Percentiles rank a stretch among this genome's conserved stretches.
Conservation (phyloP, 768 basidiomycete species). For the Mycena polygramma region DNA sequence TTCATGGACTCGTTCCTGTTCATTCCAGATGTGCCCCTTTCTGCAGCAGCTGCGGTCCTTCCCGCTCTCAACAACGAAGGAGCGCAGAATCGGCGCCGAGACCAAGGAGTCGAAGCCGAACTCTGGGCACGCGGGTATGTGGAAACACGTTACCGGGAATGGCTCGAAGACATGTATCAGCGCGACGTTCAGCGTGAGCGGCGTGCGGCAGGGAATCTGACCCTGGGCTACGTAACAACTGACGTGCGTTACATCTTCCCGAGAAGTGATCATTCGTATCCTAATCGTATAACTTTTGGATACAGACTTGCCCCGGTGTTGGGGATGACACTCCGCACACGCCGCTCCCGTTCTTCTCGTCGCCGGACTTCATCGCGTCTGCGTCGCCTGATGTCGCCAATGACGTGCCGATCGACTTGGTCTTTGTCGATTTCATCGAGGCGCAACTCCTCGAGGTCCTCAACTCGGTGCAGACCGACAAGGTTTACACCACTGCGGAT, state of each 20-base stretch:
- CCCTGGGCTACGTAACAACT: constrained; percentile 80
- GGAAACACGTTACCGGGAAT: constrained; percentile 61
- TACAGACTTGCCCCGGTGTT: constrained; percentile 71
- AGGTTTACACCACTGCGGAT: constrained; percentile 65
- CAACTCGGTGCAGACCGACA: constrained; percentile 66
- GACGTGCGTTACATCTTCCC: constrained; percentile 46
- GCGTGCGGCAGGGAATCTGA: constrained; percentile 65
- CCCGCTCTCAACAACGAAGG: constrained; percentile 64
- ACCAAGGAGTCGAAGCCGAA: constrained; percentile 50
- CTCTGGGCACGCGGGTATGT: constrained; percentile 65
- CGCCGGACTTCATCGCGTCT: constrained; percentile 73
- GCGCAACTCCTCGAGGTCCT: constrained; percentile 63
- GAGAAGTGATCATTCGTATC: too few relatives aligned
- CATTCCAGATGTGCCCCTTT: constrained; percentile 66
- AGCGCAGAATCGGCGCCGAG: constrained; percentile 51
- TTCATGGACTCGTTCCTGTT: constrained; percentile 76
- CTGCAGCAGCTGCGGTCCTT: constrained; percentile 67
- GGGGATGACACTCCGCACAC: constrained; percentile 82
- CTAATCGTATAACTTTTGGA: too few relatives aligned
- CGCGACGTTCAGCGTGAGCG: constrained; percentile 45
- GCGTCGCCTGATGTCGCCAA: constrained; percentile 62
- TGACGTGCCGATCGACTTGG: constrained; percentile 73
- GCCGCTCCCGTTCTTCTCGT: constrained; percentile 67
- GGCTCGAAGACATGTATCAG: constrained; percentile 71
- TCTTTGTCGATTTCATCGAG: constrained; percentile 81